A percentile compares a stretch with the other conserved stretches of the same genome.
These are phyloP conservation scores for Pichia cabralensis DNA, from an alignment of 805 yeast genomes.

Conservation along the genomic window DNA sequence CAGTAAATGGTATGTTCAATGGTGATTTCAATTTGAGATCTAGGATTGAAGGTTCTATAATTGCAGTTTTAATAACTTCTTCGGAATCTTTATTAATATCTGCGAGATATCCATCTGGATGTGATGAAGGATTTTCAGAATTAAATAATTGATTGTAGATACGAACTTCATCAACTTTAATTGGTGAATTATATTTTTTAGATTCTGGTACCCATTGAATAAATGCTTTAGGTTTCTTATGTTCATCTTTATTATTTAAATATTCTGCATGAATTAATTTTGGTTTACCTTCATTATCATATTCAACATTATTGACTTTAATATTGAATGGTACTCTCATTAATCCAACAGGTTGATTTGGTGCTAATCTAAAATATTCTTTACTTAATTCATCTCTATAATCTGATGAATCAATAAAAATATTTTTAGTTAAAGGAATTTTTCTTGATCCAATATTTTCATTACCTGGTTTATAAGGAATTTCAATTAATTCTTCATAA, in stretches of 20 bases:
- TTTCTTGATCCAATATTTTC: slow-evolving; percentile 65
- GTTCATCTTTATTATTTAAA: slow-evolving; percentile 46
- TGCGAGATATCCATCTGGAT: slow-evolving; percentile 79
- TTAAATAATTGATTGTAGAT: slow-evolving; percentile 80
- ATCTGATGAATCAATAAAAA: slow-evolving; percentile 85
- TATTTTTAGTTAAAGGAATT: slow-evolving; percentile 64
- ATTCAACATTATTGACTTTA: slow-evolving; percentile 58
- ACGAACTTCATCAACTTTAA: slow-evolving; percentile 65
- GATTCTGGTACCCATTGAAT: slow-evolving; percentile 93
- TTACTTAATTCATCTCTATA: slow-evolving; percentile 56
- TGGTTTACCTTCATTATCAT: slow-evolving; percentile 52
- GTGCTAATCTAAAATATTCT: slow-evolving; percentile 89
- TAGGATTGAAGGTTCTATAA: slow-evolving; percentile 69
- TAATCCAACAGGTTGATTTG: slow-evolving; percentile 90
- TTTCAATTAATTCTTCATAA: slow-evolving; percentile 54
- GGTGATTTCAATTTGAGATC: slow-evolving; percentile 67
- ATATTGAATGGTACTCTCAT: slow-evolving; percentile 83
- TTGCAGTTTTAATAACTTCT: slow-evolving; percentile 49
- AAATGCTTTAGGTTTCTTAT: slow-evolving; percentile 84
- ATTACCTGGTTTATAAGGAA: slow-evolving; percentile 86
- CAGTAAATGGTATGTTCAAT: slow-evolving; percentile 50
- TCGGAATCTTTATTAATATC: slow-evolving; percentile 81
- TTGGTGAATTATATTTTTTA: slow-evolving; percentile 49
- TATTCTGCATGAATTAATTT: slow-evolving; percentile 69
- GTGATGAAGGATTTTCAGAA: slow-evolving; percentile 81